Evolutionary conservation across 2,329 filamentous ascomycete genomes (phyloP), one percentile per base, ranked within the genome.

Genomic region (Dactylellina leptospora): DNA sequence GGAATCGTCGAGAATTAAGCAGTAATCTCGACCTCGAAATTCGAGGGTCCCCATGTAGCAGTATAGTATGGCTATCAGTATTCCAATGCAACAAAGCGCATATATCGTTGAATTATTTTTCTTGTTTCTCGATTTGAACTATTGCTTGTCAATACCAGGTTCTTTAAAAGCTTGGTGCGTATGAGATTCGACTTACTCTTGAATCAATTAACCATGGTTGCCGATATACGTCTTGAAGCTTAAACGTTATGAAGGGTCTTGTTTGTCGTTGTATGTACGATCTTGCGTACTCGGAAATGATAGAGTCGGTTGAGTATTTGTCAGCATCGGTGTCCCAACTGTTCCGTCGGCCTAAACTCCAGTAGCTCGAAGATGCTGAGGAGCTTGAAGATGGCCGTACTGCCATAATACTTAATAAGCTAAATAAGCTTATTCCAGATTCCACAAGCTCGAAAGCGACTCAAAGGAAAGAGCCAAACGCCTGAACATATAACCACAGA

Each of bases 1-100:
- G 74, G 82, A 76, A 69, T 86, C 84, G 51, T 83, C 81, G 40
- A 83, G 79, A 3, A 85, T 77, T n/a, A 82, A 78, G 75, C 84
- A 85, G 77, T 84, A 84, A 8, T 71, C 66, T 13, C 51, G 56
- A 9, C 45, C 53, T 1, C 44, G 11, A 27, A 63, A 58, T 33
- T 58, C 44, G 8, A 11, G 9, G 27, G 33, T 62, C 22, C 66
- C 66, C 16, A 51, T 63, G 58, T 58, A 71, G 51, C 66, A 71
- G 27, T 62, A 71, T 28, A 56, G 38, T 2, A 51, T 58, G 2
- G 58, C 66, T 6, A 36, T 58, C 4, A 38, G 36, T 2, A 71
- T 23, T 4, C 66, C 58, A 3, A 63, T 8, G 3, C 18, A 25
- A 0, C 42, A 38, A 10, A 71, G 38, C 0, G 51, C 13, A 30